These are phyloP conservation scores for Moesziomyces parantarcticus DNA, from an alignment of 1,284 basidiomycete genomes.

Conservation along the genomic window DNA sequence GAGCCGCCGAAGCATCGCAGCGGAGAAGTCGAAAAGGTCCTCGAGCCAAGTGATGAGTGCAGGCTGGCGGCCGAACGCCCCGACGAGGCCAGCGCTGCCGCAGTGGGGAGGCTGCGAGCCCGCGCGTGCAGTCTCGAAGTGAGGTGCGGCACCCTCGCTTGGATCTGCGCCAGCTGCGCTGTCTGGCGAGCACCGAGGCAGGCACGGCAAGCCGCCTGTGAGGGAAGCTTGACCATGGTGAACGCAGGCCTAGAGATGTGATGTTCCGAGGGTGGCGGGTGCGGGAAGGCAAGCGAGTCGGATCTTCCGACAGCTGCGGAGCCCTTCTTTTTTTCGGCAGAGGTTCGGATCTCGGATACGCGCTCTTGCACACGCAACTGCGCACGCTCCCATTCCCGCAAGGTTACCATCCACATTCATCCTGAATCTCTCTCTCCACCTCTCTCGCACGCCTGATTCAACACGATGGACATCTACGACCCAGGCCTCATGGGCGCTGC, in stretches of 20 bases:
- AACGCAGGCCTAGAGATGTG: neutral
- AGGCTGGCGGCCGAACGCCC: neutral
- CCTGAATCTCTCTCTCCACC: too few species aligned
- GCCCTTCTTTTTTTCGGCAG: too few species aligned
- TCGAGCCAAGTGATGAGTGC: neutral
- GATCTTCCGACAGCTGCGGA: too few species aligned
- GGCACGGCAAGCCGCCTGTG: conserved; percentile 29
- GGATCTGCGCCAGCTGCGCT: conserved; percentile 34
- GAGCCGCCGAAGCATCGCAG: neutral
- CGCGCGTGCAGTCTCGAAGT: conserved; percentile 10
- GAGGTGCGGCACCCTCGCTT: conserved; percentile 27
- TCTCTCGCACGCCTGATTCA: too few species aligned
- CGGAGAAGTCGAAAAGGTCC: conserved; percentile 13
- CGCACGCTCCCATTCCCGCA: neutral
- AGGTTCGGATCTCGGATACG: too few species aligned
- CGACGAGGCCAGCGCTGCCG: neutral
- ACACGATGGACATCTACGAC: conserved; percentile 51
- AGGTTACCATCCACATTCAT: too few species aligned
- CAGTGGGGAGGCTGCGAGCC: neutral
- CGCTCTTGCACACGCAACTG: too few species aligned
- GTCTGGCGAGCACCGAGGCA: conserved; percentile 23
- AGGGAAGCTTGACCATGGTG: conserved; percentile 22
- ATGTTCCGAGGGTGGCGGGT: neutral
- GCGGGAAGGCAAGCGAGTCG: too few species aligned
- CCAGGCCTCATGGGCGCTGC: conserved; percentile 20